A percentile compares a stretch with the other conserved stretches of the same genome.
Conservation (phyloP, 805 yeast species). For the Monosporozyma yasuniensis region DNA sequence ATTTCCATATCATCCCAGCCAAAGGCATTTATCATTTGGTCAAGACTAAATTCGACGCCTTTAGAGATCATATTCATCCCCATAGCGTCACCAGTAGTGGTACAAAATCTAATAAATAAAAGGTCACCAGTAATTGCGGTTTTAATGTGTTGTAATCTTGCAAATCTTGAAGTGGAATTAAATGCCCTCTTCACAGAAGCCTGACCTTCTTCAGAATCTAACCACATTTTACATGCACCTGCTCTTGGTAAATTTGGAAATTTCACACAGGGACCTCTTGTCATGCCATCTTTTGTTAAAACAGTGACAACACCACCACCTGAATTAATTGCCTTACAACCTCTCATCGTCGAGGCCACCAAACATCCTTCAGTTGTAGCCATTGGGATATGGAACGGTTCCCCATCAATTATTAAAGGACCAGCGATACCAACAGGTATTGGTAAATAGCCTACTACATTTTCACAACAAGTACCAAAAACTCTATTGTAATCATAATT, state of each 20-base stretch:
- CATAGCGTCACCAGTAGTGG: conserved; percentile 99
- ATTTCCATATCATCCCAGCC: conserved; percentile 94
- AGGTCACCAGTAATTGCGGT: conserved; percentile 92
- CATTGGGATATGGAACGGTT: conserved; percentile 88
- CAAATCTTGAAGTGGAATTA: conserved; percentile 95
- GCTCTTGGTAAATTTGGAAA: conserved; percentile 79
- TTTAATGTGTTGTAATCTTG: conserved; percentile 81
- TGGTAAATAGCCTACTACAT: conserved; percentile 94
- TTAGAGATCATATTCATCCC: conserved; percentile 99
- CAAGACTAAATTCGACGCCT: conserved; percentile 86
- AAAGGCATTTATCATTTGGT: conserved; percentile 74
- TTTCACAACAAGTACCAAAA: conserved; percentile 98
- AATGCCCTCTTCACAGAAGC: conserved; percentile 74
- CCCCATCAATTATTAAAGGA: conserved; percentile 85
- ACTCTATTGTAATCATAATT: conserved; percentile 91
- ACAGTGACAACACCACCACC: conserved; percentile 96
- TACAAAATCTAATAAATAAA: conserved; percentile 83
- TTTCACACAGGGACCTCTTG: conserved; percentile 96
- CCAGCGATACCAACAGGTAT: conserved; percentile 98
- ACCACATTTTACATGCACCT: conserved; percentile 91
- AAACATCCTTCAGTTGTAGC: conserved; percentile 99
- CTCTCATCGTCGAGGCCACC: conserved; percentile 98
- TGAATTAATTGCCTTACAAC: conserved; percentile 93
- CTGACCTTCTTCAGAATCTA: conserved; percentile 93
- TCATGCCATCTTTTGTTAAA: conserved; percentile 94